Evolutionary conservation across 257 asterid genomes (phyloP), one percentile per base, ranked within the genome.

Genomic region (Nicotiana paniculata): DNA sequence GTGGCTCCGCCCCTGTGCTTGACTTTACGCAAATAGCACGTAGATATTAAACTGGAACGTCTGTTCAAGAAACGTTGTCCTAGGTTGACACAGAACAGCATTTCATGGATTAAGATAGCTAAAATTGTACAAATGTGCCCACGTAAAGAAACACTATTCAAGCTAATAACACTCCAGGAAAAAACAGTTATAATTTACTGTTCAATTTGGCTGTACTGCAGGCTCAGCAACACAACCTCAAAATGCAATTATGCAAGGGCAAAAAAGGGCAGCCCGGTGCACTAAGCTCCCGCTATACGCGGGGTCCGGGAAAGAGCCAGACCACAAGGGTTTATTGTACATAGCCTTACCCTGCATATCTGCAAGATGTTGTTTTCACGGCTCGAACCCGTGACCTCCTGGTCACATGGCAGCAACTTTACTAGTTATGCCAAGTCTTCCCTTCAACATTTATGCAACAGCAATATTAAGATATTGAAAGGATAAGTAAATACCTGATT

Each of bases 401-500:
- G 2, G 51, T 43, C 51, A 43, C 11, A 43, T 43, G 12, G 1
- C 3, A 9, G 11, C 51, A 43, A 9, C 51, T 43, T 43, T 43
- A 43, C 3, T 12, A 9, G 12, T 43, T 43, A 43, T 12, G 51
- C 3, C 51, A 43, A 43, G 51, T 1, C 12, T 8, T 11, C 12
- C 51, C 51, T 9, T 43, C 11, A 11, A 33, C 24, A 72, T 21
- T 21, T 12, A 74, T 74, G 62, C 12, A 74, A 48, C 62, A 48
- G 13, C 26, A 75, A 48, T 75, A 28, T 51, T 75, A 13, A 51
- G 46, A 28, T 28, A 51, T 26, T 16, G 28, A 78, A 68, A 30
- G 77, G 74, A 74, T 15, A 26, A 6, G 11, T 11, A 72, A 21
- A 18, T 81, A 88, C 89, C 89, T 85, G 86, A 54, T 72, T 81